These are phyloP conservation scores for Lactuca sativa DNA, from an alignment of 129 eudicot genomes.

Conservation along the genomic window DNA sequence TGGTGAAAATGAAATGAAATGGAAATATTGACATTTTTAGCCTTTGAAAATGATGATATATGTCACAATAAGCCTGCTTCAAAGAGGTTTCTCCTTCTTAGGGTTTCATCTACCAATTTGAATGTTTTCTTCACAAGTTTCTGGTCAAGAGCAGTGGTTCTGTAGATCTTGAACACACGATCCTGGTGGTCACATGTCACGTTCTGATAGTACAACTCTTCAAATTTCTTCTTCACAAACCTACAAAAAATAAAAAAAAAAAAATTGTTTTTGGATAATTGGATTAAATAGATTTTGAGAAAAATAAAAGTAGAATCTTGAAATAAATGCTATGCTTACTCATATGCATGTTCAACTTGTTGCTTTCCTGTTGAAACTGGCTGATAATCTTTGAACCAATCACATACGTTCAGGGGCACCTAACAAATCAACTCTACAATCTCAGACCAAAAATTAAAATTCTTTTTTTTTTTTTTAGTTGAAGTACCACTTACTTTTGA, in stretches of 20 bases:
- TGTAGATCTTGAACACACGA: conserved; percentile 91
- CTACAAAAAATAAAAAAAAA: conserved; percentile 22
- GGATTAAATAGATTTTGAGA: too few relatives aligned
- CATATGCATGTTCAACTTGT: conserved; percentile 94
- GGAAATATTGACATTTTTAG: conserved; percentile 47
- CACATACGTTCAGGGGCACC: conserved; percentile 84
- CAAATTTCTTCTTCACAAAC: conserved; percentile 98
- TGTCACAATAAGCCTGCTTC: conserved; percentile 96
- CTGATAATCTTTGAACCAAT: conserved; percentile 95
- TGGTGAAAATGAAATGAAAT: conserved; percentile 11
- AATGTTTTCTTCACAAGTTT: conserved; percentile 98
- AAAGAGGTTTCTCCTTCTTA: conserved; percentile 92
- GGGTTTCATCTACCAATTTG: conserved; percentile 92
- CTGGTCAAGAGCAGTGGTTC: conserved; percentile 95
- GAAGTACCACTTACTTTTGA: conserved; percentile 52
- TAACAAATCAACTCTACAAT: conserved; percentile 29
- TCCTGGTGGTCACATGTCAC: conserved; percentile 88
- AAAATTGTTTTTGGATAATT: too few relatives aligned
- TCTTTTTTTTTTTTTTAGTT: too few relatives aligned
- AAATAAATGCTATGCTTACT: conserved; percentile 47
- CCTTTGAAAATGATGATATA: conserved; percentile 10
- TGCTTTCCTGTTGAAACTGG: conserved; percentile 88
- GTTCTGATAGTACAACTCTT: conserved; percentile 86
- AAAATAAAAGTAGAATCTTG: background rate
- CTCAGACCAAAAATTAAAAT: conserved; percentile 16